These are phyloP conservation scores for Malus sieversii DNA, from an alignment of 306 rosid genomes.

Conservation along the genomic window DNA sequence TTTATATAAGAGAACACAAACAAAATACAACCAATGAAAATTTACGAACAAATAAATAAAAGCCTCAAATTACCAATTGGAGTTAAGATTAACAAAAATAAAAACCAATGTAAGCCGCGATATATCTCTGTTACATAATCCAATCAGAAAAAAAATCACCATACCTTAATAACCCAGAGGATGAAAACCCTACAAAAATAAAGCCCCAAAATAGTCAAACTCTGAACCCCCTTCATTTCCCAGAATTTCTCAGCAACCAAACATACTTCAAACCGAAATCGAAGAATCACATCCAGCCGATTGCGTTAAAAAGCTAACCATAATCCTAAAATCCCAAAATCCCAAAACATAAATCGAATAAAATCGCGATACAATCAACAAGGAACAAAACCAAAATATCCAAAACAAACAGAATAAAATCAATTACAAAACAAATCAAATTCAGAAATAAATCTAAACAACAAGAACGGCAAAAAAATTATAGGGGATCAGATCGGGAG, in stretches of 20 bases:
- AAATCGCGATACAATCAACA: not conserved
- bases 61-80: not conserved
- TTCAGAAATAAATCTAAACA: slow-evolving; percentile 1
- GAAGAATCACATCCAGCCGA: not conserved
- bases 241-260: not conserved
- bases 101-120: not conserved
- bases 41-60: not conserved
- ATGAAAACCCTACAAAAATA: not conserved
- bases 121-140: not conserved
- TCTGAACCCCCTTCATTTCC: not conserved
- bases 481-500: not conserved
- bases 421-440: not conserved
- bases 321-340: not conserved
- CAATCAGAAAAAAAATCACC: not conserved
- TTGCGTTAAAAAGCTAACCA: not conserved
- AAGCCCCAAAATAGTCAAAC: not conserved
- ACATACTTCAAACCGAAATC: not conserved
- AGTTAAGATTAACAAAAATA: not conserved
- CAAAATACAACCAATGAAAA: not conserved
- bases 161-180: not conserved
- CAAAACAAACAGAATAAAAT: not conserved
- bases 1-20: not conserved
- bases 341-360: not conserved
- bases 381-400: not conserved
- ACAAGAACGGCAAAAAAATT: not conserved